These are phyloP conservation scores for Hypoxylon fuscum DNA, from an alignment of 495 filamentous ascomycete genomes.

Conservation along the genomic window DNA sequence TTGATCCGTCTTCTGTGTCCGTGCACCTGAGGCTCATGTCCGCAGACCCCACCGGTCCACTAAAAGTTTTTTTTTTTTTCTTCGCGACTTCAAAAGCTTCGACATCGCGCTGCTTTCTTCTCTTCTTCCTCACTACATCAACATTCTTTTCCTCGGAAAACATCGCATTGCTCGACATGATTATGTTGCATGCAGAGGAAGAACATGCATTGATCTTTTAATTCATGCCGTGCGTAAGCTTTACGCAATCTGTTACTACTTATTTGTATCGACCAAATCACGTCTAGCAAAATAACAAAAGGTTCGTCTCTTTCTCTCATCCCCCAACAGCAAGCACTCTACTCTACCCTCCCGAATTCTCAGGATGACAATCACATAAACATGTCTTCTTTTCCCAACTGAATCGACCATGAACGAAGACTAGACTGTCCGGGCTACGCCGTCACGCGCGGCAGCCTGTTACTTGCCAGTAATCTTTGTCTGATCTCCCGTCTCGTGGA, in stretches of 20 bases:
- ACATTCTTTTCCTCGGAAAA: not conserved
- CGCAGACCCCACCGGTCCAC: conserved; percentile 7
- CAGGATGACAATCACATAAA: conserved; percentile 81
- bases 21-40: not conserved
- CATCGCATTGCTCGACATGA: no score
- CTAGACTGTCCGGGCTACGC: conserved; percentile 71
- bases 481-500: conserved; percentile 63
- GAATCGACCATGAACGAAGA: conserved; percentile 94
- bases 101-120: conserved; percentile 11
- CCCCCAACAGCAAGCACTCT: conserved; percentile 1
- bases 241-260: no score
- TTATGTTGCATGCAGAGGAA: no score
- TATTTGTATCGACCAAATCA: no score
- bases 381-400: conserved; percentile 91
- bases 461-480: conserved; percentile 99
- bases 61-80: conserved; percentile 47
- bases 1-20: conserved; percentile 25
- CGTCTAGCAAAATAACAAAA: no score
- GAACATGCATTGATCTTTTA: no score
- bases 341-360: conserved; percentile 46
- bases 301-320: conserved; percentile 17
- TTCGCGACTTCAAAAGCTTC: conserved; percentile 37
- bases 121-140: conserved; percentile 23
- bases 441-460: conserved; percentile 76
- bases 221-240: no score